Percentiles rank a stretch among this genome's conserved stretches.
Evolutionary conservation across 1,284 basidiomycete genomes (phyloP).

Genomic region (Lentinus polychrous): DNA sequence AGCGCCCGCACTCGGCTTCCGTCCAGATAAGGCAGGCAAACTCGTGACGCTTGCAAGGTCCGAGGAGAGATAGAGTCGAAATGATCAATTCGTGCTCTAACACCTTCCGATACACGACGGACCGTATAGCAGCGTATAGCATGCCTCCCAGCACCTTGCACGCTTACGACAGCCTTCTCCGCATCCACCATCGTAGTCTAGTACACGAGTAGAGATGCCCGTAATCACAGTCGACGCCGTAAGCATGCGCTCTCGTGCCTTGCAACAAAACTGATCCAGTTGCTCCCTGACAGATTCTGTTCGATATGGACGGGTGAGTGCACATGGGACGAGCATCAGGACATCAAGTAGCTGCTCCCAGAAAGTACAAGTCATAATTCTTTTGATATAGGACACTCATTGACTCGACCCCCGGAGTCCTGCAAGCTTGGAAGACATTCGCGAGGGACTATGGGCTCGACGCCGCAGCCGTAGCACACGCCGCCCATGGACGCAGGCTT

Average conservation of each 20-base stretch:
- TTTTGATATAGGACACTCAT: conserved; percentile 47
- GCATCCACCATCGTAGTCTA: not conserved
- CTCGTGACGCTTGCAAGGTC: not conserved
- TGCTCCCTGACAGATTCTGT: conserved; percentile 41
- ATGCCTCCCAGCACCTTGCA: not conserved
- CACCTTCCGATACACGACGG: conserved; percentile 2
- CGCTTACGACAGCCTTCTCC: conserved; percentile 1
- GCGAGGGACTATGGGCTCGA: conserved; percentile 51
- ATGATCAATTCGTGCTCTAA: too few species aligned
- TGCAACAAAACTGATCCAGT: conserved; percentile 7
- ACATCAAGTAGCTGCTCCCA: not conserved
- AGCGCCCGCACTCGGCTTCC: too few species aligned
- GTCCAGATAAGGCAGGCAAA: too few species aligned
- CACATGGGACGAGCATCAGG: conserved; percentile 8
- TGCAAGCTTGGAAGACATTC: conserved; percentile 58
- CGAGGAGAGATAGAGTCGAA: not conserved
- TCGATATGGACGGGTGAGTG: conserved; percentile 65
- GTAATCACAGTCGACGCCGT: conserved; percentile 44
- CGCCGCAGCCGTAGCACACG: conserved; percentile 38
- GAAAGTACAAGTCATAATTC: not conserved
- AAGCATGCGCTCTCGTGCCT: conserved; percentile 17
- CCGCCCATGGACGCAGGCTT: conserved; percentile 68
- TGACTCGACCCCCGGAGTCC: conserved; percentile 65
- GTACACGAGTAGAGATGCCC: conserved; percentile 18
- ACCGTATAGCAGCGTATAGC: not conserved